Percentiles rank a stretch among this genome's conserved stretches.
Evolutionary conservation across 768 basidiomycete genomes (phyloP).

Genomic region (Leucogyrophana mollusca): DNA sequence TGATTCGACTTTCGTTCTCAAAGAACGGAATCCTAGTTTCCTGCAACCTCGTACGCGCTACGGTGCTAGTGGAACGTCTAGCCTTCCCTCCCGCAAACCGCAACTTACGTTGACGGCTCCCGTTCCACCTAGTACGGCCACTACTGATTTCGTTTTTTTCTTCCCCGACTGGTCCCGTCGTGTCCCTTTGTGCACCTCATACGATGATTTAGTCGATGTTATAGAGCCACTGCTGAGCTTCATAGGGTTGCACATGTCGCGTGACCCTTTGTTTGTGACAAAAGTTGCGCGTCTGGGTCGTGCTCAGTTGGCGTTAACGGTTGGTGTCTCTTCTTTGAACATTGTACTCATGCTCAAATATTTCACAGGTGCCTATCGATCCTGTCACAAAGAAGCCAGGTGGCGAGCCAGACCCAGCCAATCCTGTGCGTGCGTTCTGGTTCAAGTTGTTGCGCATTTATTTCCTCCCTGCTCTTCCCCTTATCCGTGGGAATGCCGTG

Average conservation of each 20-base stretch:
- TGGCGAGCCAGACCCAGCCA: constrained; percentile 51
- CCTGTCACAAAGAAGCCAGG: constrained; percentile 58
- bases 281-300: constrained; percentile 81
- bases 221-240: constrained; percentile 80
- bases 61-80: constrained; percentile 52
- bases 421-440: constrained; percentile 81
- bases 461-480: constrained; percentile 83
- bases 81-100: constrained; percentile 56
- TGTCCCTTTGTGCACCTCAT: constrained; percentile 59
- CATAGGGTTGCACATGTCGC: constrained; percentile 76
- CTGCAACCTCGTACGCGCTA: constrained; percentile 63
- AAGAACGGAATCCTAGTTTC: constrained; percentile 63
- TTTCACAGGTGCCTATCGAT: constrained; percentile 45
- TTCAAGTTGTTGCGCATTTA: constrained; percentile 74
- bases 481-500: constrained; percentile 83
- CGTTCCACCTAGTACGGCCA: constrained; percentile 72
- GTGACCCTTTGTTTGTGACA: constrained; percentile 74
- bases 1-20: constrained; percentile 43
- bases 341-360: not conserved
- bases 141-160: constrained; percentile 85
- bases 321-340: constrained; percentile 27
- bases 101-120: constrained; percentile 78
- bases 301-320: constrained; percentile 55
- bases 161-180: constrained; percentile 80
- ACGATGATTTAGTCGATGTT: constrained; percentile 73